phyloP scores from a whole-genome alignment of 2,329 filamentous ascomycete species.

The Hypoxylon sp. region DNA sequence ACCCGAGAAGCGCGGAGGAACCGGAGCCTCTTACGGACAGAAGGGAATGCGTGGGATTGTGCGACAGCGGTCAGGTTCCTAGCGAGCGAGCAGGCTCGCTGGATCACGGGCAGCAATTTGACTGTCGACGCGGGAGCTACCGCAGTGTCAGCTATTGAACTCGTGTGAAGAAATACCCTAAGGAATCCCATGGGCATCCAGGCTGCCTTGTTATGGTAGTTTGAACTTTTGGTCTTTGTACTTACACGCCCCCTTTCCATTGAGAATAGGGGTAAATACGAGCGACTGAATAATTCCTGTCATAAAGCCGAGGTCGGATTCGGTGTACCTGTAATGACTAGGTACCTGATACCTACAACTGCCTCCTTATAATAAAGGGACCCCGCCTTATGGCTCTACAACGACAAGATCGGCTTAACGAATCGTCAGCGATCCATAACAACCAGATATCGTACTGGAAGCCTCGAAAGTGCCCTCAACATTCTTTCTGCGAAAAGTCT shows the following conservation, averaged over 20 bases:
- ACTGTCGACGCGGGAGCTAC: constrained; percentile 60
- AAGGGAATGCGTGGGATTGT: constrained; percentile 60
- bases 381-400: constrained; percentile 7
- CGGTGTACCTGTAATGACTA: background rate
- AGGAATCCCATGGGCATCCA: background rate
- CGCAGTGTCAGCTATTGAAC: constrained; percentile 43
- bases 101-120: constrained; percentile 59
- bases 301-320: constrained; percentile 23
- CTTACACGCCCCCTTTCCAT: background rate
- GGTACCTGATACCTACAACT: too few relatives aligned
- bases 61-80: constrained; percentile 57
- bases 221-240: background rate
- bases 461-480: background rate
- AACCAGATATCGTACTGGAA: background rate
- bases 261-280: background rate
- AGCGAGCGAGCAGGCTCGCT: constrained; percentile 56
- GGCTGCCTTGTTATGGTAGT: background rate
- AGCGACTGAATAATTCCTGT: constrained; percentile 1
- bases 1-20: constrained; percentile 54
- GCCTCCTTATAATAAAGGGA: constrained; percentile 11
- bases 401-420: constrained; percentile 21
- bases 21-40: constrained; percentile 56
- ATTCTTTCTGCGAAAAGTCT: background rate
- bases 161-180: constrained; percentile 16
- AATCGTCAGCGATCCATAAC: background rate